A percentile compares a stretch with the other conserved stretches of the same genome.
Conservation (phyloP, 164 flowering plant genomes). For the Tetrastigma voinierianum region DNA sequence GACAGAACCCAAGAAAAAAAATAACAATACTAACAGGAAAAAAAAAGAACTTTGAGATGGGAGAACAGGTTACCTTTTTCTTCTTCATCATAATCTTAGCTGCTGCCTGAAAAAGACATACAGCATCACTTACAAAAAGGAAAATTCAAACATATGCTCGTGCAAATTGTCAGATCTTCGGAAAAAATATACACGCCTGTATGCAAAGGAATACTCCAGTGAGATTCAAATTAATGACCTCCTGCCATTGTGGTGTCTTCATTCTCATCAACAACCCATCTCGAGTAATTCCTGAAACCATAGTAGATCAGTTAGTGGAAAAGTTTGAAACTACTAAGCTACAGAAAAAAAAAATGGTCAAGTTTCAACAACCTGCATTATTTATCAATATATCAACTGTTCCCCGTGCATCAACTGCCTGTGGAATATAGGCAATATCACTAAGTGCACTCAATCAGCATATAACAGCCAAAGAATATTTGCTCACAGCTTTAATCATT, state of each 20-base stretch:
- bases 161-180: conserved; percentile 1
- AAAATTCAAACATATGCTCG: conserved; percentile 3
- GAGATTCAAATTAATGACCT: conserved; percentile 92
- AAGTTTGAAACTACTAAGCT: not conserved
- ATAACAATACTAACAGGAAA: not conserved
- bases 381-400: conserved; percentile 84
- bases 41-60: not conserved
- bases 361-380: conserved; percentile 70
- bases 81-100: conserved; percentile 96
- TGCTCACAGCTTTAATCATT: conserved; percentile 87
- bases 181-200: conserved; percentile 54
- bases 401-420: conserved; percentile 98
- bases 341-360: not conserved
- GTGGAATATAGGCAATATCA: conserved; percentile 16
- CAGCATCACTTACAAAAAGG: conserved; percentile 4
- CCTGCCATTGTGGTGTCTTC: conserved; percentile 95
- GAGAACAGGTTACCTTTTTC: conserved; percentile 60
- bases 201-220: conserved; percentile 94
- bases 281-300: conserved; percentile 76
- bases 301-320: conserved; percentile 5
- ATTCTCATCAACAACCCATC: conserved; percentile 93
- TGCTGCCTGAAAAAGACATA: conserved; percentile 71
- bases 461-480: conserved; percentile 1
- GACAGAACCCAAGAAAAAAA: not conserved
- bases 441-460: too few species aligned